A percentile compares a stretch with the other conserved stretches of the same genome.
Evolutionary conservation across 2,329 filamentous ascomycete species (phyloP).

Genomic region (Curvularia eragrostidis): DNA sequence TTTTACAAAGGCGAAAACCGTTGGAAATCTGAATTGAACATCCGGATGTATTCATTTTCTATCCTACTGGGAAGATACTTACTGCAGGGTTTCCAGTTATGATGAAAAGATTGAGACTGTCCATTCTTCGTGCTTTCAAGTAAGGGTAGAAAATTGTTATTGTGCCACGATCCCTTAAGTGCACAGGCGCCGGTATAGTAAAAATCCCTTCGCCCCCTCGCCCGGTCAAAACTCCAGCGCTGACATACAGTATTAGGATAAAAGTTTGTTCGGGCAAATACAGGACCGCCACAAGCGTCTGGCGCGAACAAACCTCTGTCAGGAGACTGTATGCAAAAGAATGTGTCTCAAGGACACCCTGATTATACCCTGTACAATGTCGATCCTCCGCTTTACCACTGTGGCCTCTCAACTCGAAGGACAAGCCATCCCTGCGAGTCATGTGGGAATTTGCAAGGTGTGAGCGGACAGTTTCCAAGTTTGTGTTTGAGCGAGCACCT

Average conservation of each 20-base stretch:
- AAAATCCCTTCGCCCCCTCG: too few species aligned
- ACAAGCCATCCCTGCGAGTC: slow-evolving; percentile 28
- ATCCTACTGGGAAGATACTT: not conserved
- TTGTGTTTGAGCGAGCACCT: slow-evolving; percentile 38
- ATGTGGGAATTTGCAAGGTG: slow-evolving; percentile 35
- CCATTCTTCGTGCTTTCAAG: too few species aligned
- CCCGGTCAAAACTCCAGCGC: not conserved
- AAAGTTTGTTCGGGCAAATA: too few species aligned
- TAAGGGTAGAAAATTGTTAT: too few species aligned
- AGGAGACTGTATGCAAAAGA: not conserved
- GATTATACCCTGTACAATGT: too few species aligned
- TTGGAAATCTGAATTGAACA: not conserved
- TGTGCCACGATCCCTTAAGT: too few species aligned
- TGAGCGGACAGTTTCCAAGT: slow-evolving; percentile 29
- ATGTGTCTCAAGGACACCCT: not conserved
- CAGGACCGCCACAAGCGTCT: too few species aligned
- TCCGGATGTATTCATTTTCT: not conserved
- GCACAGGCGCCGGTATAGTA: too few species aligned
- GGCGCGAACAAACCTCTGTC: too few species aligned
- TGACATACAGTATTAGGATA: not conserved
- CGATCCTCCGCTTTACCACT: slow-evolving; percentile 20
- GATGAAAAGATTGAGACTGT: not conserved
- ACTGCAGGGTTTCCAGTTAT: not conserved
- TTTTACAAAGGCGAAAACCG: not conserved
- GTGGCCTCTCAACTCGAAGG: slow-evolving; percentile 16